Conservation (phyloP, 2,329 filamentous ascomycete species). For the Malbranchea zuffiana region DNA sequence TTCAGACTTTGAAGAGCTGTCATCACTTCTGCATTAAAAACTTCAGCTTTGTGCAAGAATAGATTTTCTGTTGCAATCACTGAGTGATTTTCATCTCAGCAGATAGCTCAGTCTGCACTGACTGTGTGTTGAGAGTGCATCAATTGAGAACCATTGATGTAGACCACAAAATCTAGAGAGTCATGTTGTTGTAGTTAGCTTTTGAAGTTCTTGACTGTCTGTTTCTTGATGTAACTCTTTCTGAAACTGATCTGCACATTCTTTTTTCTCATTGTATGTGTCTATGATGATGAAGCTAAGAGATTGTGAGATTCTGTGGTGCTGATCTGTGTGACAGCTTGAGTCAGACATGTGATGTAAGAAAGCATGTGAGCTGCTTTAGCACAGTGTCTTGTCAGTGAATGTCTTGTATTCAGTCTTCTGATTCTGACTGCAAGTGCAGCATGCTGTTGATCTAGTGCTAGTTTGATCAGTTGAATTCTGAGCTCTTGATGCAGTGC, state of each 20-base stretch:
- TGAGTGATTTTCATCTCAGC: neutral
- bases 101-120: constrained; percentile 1
- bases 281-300: neutral
- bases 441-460: constrained; percentile 10
- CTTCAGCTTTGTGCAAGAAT: neutral
- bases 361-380: neutral
- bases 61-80: neutral
- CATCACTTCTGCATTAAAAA: constrained; percentile 1
- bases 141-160: constrained; percentile 1
- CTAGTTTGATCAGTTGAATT: constrained; percentile 9
- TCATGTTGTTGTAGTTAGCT: neutral
- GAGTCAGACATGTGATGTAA: neutral
- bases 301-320: neutral
- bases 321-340: neutral
- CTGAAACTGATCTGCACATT: neutral
- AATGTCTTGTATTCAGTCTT: constrained; percentile 13
- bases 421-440: constrained; percentile 14
- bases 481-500: constrained; percentile 9
- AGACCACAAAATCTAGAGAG: neutral
- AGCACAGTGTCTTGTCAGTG: constrained; percentile 8
- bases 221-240: neutral
- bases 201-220: neutral
- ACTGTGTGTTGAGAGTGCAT: neutral
- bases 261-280: neutral
- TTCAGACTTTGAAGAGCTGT: neutral